phyloP scores from a whole-genome alignment of 139 green algal genomes.

The Yamagishiella unicocca region DNA sequence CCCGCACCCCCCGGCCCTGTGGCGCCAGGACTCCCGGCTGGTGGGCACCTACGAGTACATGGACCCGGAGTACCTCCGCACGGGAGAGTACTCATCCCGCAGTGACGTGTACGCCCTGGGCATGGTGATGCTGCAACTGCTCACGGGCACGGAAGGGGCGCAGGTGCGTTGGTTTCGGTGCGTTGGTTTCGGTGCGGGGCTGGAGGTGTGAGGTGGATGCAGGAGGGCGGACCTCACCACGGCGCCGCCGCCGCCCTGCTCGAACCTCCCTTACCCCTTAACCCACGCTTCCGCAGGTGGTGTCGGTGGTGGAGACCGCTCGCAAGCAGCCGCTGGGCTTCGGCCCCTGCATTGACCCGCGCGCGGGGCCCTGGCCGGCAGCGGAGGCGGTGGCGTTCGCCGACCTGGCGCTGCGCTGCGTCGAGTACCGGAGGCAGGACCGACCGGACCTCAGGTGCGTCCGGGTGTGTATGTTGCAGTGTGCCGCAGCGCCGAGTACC shows the following conservation, averaged over 20 bases:
- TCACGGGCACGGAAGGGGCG: slow-evolving; percentile 3
- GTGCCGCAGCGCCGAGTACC: slow-evolving; percentile 53
- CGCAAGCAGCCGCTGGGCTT: slow-evolving; percentile 26
- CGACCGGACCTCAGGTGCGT: slow-evolving; percentile 54
- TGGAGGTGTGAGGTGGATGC: too few relatives aligned
- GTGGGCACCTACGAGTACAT: slow-evolving; percentile 73
- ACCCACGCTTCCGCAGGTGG: slow-evolving; percentile 44
- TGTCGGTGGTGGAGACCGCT: slow-evolving; percentile 49
- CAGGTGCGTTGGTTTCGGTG: too few relatives aligned
- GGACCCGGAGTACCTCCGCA: slow-evolving; percentile 76
- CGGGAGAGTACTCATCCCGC: slow-evolving; percentile 59
- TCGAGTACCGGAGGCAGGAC: slow-evolving; percentile 41
- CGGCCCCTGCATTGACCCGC: slow-evolving; percentile 52
- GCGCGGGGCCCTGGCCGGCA: slow-evolving; percentile 58
- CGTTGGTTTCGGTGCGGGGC: too few relatives aligned
- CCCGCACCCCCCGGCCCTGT: not conserved
- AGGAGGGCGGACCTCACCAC: too few relatives aligned
- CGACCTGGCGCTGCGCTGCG: slow-evolving; percentile 60
- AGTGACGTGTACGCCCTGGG: slow-evolving; percentile 72
- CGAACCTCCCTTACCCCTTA: too few relatives aligned
- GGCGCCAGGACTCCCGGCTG: slow-evolving; percentile 58
- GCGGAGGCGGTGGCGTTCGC: slow-evolving; percentile 60
- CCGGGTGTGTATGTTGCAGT: too few relatives aligned
- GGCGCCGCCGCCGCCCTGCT: too few relatives aligned
- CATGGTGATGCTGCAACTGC: slow-evolving; percentile 41